Conservation (phyloP, 768 basidiomycete genomes). For the Glaciozyma martinii region DNA sequence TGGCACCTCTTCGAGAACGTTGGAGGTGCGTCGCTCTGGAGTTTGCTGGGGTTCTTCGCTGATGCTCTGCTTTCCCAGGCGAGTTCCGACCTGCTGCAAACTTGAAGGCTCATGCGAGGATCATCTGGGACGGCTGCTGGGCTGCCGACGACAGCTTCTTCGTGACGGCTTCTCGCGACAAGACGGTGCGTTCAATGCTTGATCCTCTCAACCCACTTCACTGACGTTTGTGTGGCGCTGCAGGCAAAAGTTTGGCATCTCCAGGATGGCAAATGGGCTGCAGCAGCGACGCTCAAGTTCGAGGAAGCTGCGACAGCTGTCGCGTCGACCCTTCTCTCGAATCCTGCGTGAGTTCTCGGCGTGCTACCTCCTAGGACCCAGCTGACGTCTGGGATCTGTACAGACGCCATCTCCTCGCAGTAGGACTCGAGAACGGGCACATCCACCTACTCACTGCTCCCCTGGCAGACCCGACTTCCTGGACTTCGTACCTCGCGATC, state of each 20-base stretch:
- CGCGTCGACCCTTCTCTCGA: constrained; percentile 48
- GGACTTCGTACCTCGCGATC: constrained; percentile 33
- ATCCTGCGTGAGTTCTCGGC: neutral
- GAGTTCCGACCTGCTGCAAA: constrained; percentile 55
- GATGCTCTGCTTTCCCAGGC: constrained; percentile 39
- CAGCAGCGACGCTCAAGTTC: constrained; percentile 54
- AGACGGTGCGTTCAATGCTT: constrained; percentile 55
- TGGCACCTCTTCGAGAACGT: constrained; percentile 68
- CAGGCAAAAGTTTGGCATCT: constrained; percentile 76
- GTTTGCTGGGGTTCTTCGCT: neutral
- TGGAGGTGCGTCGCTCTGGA: constrained; percentile 41
- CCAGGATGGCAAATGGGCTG: constrained; percentile 47
- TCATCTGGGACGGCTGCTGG: constrained; percentile 96
- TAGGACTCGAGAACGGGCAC: constrained; percentile 76
- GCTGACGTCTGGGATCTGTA: constrained; percentile 12
- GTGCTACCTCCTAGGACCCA: neutral
- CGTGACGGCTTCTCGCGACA: constrained; percentile 90
- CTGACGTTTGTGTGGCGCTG: neutral
- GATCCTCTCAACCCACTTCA: too few species aligned
- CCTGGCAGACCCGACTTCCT: neutral
- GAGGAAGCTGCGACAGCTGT: constrained; percentile 76
- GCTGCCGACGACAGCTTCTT: constrained; percentile 65
- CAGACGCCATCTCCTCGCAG: constrained; percentile 54
- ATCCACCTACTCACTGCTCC: constrained; percentile 53
- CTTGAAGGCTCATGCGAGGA: constrained; percentile 76